These are phyloP conservation scores for Solanum appendiculatum DNA, from an alignment of 257 asterid genomes.

Conservation along the genomic window DNA sequence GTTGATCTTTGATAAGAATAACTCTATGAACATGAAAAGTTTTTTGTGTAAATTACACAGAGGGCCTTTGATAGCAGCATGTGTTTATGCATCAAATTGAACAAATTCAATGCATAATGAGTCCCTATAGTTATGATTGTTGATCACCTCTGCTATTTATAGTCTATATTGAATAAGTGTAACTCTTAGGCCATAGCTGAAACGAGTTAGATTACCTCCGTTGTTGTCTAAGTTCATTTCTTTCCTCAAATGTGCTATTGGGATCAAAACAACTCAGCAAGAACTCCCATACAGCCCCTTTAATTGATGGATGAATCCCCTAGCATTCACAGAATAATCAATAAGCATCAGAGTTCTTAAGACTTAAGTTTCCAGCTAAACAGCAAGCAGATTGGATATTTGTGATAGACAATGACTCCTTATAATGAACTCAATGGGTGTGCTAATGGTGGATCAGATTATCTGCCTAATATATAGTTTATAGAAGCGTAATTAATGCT, in stretches of 20 bases:
- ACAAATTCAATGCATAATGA: background rate
- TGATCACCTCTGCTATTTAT: background rate
- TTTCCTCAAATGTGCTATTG: constrained; percentile 59
- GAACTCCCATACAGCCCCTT: constrained; percentile 95
- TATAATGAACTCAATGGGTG: background rate
- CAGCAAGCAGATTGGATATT: background rate
- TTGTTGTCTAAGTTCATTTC: constrained; percentile 53
- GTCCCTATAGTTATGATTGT: background rate
- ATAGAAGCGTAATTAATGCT: background rate
- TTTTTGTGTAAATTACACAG: background rate
- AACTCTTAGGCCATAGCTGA: background rate
- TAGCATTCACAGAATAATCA: constrained; percentile 12
- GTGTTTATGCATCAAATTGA: background rate
- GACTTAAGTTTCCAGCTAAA: background rate
- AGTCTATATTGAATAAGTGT: background rate
- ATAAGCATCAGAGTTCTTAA: background rate
- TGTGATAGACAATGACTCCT: background rate
- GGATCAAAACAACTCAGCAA: constrained; percentile 93
- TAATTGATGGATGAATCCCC: constrained; percentile 92
- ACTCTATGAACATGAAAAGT: background rate
- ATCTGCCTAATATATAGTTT: background rate
- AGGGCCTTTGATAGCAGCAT: background rate
- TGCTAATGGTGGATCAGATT: background rate
- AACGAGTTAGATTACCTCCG: constrained; percentile 48
- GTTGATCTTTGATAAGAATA: background rate